Evolutionary conservation across 805 yeast species (phyloP).

Genomic region (Candida silvicultrix): DNA sequence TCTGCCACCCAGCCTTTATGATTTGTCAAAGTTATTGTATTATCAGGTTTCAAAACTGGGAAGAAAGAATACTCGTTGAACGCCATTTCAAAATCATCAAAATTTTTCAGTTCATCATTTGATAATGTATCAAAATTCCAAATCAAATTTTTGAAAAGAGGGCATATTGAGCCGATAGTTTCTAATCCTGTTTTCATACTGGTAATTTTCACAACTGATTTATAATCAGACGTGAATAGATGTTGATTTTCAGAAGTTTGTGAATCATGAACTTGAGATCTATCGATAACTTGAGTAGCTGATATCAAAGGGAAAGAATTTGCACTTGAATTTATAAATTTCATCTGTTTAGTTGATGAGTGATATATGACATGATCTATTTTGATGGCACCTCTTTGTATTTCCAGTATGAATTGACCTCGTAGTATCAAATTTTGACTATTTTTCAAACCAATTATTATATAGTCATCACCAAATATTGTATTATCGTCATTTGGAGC

Average conservation of each 20-base stretch:
- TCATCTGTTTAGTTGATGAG: constrained; percentile 22
- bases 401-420: constrained; percentile 39
- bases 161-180: constrained; percentile 33
- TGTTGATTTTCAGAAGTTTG: constrained; percentile 30
- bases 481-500: constrained; percentile 31
- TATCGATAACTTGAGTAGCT: constrained; percentile 32
- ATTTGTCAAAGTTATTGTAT: constrained; percentile 14
- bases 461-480: constrained; percentile 25
- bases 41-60: constrained; percentile 23
- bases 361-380: constrained; percentile 34
- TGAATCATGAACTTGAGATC: constrained; percentile 22
- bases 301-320: constrained; percentile 37
- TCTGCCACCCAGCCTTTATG: constrained; percentile 29
- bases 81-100: constrained; percentile 19
- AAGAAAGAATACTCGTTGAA: constrained; percentile 33
- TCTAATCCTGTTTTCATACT: constrained; percentile 39
- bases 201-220: constrained; percentile 34
- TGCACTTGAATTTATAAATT: constrained; percentile 29
- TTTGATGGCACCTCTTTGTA: constrained; percentile 41
- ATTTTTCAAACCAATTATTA: constrained; percentile 35
- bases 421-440: constrained; percentile 36
- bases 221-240: constrained; percentile 31
- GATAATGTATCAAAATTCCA: constrained; percentile 20
- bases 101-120: constrained; percentile 7
- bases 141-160: constrained; percentile 38